Conservation (phyloP, 768 basidiomycete genomes). For the Collybiopsis confluens region DNA sequence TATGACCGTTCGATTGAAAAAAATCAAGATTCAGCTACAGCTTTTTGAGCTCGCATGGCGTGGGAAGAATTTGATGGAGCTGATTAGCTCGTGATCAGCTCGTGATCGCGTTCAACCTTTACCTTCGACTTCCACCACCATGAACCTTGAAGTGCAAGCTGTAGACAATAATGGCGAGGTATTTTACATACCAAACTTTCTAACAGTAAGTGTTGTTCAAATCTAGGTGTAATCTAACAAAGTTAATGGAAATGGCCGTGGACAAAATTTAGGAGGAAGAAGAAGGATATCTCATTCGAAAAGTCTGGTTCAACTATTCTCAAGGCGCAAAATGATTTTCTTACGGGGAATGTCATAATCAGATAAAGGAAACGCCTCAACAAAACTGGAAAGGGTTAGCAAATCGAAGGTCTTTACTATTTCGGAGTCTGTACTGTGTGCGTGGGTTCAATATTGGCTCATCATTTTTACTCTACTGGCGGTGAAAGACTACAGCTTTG, state of each 20-base stretch:
- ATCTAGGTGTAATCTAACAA: not conserved
- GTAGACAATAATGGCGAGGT: conserved; percentile 30
- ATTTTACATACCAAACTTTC: conserved; percentile 77
- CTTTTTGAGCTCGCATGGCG: too few species aligned
- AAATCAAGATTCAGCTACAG: too few species aligned
- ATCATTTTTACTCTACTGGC: too few species aligned
- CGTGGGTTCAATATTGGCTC: too few species aligned
- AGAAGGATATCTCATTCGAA: conserved; percentile 72
- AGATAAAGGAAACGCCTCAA: conserved; percentile 79
- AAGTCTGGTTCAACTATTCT: conserved; percentile 40
- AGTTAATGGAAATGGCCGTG: not conserved
- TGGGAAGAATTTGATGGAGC: too few species aligned
- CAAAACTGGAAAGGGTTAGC: conserved; percentile 77
- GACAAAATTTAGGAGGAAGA: conserved; percentile 48
- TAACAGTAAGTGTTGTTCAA: conserved; percentile 39
- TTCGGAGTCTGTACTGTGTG: too few species aligned
- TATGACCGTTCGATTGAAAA: too few species aligned
- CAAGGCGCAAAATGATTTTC: not conserved
- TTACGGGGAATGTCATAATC: not conserved
- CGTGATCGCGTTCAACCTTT: too few species aligned
- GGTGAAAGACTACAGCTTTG: conserved; percentile 65
- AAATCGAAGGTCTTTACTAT: conserved; percentile 75
- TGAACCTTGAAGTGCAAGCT: not conserved
- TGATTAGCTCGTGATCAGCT: too few species aligned
- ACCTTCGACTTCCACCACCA: not conserved